Percentiles rank a stretch among this genome's conserved stretches.
These are phyloP conservation scores for Phytophthora sansomeana DNA, from an alignment of 352 stramenopile species.

Conservation along the genomic window DNA sequence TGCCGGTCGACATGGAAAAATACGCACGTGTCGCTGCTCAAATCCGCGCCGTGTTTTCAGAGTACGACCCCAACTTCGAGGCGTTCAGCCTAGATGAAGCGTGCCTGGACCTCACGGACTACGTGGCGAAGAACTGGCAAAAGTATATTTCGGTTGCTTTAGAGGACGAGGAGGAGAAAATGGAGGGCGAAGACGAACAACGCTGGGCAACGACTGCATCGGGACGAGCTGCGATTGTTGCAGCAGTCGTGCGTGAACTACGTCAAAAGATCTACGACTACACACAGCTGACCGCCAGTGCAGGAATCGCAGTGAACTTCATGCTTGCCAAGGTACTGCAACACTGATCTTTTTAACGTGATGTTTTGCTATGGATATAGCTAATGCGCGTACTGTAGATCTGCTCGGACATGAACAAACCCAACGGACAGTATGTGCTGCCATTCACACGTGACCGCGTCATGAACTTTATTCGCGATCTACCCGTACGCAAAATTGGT, in stretches of 20 bases:
- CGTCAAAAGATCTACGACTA: slow-evolving; percentile 77
- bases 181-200: slow-evolving; percentile 6
- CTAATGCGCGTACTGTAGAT: slow-evolving; percentile 59
- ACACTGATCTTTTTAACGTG: background rate
- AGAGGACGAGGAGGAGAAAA: slow-evolving; percentile 22
- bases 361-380: background rate
- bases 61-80: slow-evolving; percentile 94
- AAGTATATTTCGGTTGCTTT: slow-evolving; percentile 38
- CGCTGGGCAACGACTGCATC: slow-evolving; percentile 16
- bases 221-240: slow-evolving; percentile 43
- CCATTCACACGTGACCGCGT: slow-evolving; percentile 77
- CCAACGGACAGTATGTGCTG: slow-evolving; percentile 95
- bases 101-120: slow-evolving; percentile 94
- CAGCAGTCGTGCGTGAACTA: slow-evolving; percentile 85
- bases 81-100: slow-evolving; percentile 95
- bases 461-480: slow-evolving; percentile 87
- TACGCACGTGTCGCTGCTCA: slow-evolving; percentile 85
- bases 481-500: slow-evolving; percentile 93
- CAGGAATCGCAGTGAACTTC: slow-evolving; percentile 92
- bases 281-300: slow-evolving; percentile 95
- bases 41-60: slow-evolving; percentile 86
- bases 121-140: slow-evolving; percentile 72
- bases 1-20: slow-evolving; percentile 91
- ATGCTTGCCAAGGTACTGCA: slow-evolving; percentile 92
- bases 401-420: slow-evolving; percentile 97